Base-by-base conservation (phyloP, 2,329 filamentous ascomycete genomes). In the Lachnellula subtilissima region DNA sequence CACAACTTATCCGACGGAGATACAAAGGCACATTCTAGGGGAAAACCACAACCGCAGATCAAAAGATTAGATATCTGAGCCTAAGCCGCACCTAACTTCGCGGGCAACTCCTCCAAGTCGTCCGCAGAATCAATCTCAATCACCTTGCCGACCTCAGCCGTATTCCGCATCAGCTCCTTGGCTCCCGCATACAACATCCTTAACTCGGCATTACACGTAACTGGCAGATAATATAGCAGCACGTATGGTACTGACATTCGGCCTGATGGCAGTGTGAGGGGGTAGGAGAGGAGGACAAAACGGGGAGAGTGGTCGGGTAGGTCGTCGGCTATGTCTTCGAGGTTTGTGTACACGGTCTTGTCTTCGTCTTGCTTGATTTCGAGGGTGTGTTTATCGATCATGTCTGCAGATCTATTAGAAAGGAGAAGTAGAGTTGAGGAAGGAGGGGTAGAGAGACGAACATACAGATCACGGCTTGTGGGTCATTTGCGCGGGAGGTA, bases 111-210 rank as follows among this genome's bases (percentile, higher is more conserved):
- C 62, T 89, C 85, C 64, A 97, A 70, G 53, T 97, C 93, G 53
- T 96, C 91, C 3, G 82, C 81, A 19, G 82, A 85, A 64, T 89
- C 84, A 49, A 97, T 84, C 72, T 97, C 93, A 60, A 99, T 83
- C 25, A 97, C 87, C 64, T 83, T 84, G 53, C 88, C 87, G n/a
- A 91, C 92, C 75, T 97, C 91, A 57, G 89, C 89, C 53, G 90
- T 95, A 69, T 90, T 96, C 62, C 92, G 85, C 87, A 97, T 91
- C 72, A 97, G 75, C 76, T 99, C 94, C 74, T 97, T 96, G 45
- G 94, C 94, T 40, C 92, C 89, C 32, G 94, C 94, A 72, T 97
- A 99, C 70, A 94, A 77, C 94, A 97, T 97, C 64, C 90, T 85
- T 69, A 88, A 78, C 69, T 92, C 89, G 64, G 81, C 84, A 71